These are phyloP conservation scores for Sphagnum tenellum DNA, from an alignment of 225 moss, liverwort and hornwort genomes.

Conservation along the genomic window DNA sequence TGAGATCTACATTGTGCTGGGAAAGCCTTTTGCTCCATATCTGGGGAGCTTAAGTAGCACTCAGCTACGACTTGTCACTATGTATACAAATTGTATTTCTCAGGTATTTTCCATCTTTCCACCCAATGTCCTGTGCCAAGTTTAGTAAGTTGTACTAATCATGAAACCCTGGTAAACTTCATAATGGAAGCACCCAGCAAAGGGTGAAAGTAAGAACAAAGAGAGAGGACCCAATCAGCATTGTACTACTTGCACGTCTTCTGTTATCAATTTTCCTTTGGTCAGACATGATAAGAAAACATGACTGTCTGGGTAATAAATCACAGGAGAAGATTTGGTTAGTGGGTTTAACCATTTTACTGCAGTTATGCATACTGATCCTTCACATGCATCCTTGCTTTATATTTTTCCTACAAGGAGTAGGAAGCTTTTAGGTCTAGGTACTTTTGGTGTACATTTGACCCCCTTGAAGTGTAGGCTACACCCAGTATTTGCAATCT, in stretches of 20 bases:
- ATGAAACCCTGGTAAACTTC: background rate
- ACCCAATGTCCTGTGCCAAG: background rate
- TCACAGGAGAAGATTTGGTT: no score
- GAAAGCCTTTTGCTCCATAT: conserved; percentile 85
- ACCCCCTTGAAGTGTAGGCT: no score
- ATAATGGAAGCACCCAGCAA: background rate
- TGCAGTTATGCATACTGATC: no score
- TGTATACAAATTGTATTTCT: conserved; percentile 86
- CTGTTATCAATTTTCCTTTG: background rate
- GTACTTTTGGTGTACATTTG: no score
- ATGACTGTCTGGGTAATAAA: no score
- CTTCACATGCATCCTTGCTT: no score
- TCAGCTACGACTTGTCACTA: conserved; percentile 83
- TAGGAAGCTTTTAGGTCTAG: no score
- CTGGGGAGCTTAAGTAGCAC: conserved; percentile 94
- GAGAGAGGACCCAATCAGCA: no score
- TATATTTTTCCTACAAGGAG: no score
- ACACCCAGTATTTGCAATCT: no score
- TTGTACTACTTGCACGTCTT: background rate
- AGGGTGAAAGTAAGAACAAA: no score
- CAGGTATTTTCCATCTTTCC: conserved; percentile 34
- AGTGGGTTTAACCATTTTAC: no score
- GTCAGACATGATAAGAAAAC: background rate
- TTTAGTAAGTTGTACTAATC: background rate
- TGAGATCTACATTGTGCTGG: conserved; percentile 94